Evolutionary conservation across 345 rosid genomes (phyloP).

Genomic region (Moricandia arvensis): DNA sequence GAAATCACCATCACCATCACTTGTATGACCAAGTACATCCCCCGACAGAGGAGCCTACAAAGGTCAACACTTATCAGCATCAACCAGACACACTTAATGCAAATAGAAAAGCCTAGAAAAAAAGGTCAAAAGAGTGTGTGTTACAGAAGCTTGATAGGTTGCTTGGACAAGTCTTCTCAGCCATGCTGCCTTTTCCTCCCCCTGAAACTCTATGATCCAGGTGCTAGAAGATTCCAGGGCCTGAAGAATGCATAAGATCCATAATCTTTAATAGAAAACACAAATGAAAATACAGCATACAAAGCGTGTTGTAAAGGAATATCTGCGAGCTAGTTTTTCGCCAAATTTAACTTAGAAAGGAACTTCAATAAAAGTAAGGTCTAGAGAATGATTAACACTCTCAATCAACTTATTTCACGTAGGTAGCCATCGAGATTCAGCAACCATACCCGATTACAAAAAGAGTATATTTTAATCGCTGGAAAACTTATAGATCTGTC

Average conservation of each 20-base stretch:
- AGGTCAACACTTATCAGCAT: slow-evolving; percentile 11
- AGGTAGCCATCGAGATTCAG: slow-evolving; percentile 15
- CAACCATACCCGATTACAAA: slow-evolving; percentile 8
- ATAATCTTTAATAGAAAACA: slow-evolving; percentile 4
- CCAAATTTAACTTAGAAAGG: background rate
- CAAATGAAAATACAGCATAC: slow-evolving; percentile 9
- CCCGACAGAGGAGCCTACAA: slow-evolving; percentile 70
- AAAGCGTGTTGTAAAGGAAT: slow-evolving; percentile 4
- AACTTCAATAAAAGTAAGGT: slow-evolving; percentile 20
- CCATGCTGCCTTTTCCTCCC: slow-evolving; percentile 80
- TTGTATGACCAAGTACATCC: slow-evolving; percentile 60
- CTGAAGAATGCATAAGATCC: slow-evolving; percentile 44
- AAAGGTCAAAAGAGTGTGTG: background rate
- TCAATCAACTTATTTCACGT: slow-evolving; percentile 16
- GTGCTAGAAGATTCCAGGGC: slow-evolving; percentile 91
- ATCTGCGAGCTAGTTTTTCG: slow-evolving; percentile 14
- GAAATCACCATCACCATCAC: slow-evolving; percentile 51
- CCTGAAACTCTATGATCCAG: slow-evolving; percentile 80
- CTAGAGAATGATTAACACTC: slow-evolving; percentile 16
- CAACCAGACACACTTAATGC: slow-evolving; percentile 14
- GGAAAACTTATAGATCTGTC: background rate
- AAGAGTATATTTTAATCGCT: slow-evolving; percentile 3
- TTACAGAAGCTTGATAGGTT: slow-evolving; percentile 95
- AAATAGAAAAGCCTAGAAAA: slow-evolving; percentile 18
- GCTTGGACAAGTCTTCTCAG: slow-evolving; percentile 82